Evolutionary conservation across 176 grass and related monocot species (phyloP).

Genomic region (Eleusine coracana): DNA sequence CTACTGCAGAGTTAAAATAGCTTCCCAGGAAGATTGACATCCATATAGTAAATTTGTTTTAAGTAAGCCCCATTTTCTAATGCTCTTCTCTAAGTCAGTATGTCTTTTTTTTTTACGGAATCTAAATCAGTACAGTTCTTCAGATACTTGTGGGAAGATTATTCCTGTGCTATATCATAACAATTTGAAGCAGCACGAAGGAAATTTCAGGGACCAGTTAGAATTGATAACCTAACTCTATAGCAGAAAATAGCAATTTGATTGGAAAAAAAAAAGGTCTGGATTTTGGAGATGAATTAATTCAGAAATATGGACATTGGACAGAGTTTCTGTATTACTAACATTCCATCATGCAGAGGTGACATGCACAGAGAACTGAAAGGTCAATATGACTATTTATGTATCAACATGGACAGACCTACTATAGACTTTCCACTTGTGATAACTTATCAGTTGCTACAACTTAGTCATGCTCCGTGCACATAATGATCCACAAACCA

Average conservation of each 20-base stretch:
- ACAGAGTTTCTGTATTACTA: neutral
- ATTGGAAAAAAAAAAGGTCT: neutral
- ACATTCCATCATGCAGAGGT: conserved; percentile 12
- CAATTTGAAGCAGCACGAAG: conserved; percentile 16
- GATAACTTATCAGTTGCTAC: conserved; percentile 26
- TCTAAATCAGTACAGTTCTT: conserved; percentile 13
- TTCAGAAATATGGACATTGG: conserved; percentile 8
- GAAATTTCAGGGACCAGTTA: conserved; percentile 2
- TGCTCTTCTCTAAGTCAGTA: neutral
- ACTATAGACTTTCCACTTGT: conserved; percentile 26
- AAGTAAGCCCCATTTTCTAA: conserved; percentile 15
- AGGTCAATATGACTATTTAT: conserved; percentile 24
- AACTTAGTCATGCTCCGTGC: conserved; percentile 15
- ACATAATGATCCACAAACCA: conserved; percentile 17
- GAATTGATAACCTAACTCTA: neutral
- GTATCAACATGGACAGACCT: conserved; percentile 31
- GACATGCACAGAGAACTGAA: neutral
- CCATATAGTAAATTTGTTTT: conserved; percentile 4
- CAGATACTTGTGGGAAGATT: neutral
- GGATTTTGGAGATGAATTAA: conserved; percentile 19
- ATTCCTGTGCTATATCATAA: neutral
- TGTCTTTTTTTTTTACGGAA: neutral
- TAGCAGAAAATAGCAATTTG: neutral
- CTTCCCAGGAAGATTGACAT: neutral
- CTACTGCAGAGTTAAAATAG: neutral